phyloP scores from a whole-genome alignment of 192 early-diverging fungal species.

The Chytriomyces sp. region DNA sequence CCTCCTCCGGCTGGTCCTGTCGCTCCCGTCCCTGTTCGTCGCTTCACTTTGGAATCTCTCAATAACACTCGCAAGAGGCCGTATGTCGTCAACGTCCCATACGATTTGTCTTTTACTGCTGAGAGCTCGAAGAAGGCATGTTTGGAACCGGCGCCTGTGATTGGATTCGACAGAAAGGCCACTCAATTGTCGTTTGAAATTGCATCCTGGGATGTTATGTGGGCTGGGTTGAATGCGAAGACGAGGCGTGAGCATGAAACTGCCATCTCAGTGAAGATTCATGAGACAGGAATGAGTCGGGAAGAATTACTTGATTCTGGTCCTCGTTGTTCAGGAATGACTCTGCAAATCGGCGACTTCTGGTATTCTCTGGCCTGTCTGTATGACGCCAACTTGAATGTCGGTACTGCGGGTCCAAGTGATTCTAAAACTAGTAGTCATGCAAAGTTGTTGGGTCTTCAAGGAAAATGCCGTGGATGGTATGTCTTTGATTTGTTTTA shows the following conservation, averaged over 20 bases:
- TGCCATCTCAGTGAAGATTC: background rate
- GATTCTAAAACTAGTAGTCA: background rate
- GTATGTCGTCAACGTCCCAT: background rate
- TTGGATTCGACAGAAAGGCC: background rate
- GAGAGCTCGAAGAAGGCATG: background rate
- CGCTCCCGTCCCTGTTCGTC: background rate
- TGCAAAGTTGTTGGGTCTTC: background rate
- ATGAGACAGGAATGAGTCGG: background rate
- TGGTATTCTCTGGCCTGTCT: slow-evolving; percentile 10
- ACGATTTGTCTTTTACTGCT: background rate
- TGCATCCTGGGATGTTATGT: background rate
- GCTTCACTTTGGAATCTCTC: background rate
- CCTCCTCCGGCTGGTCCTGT: background rate
- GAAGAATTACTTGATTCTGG: too few relatives aligned
- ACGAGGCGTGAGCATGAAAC: background rate
- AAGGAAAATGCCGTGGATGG: slow-evolving; percentile 4
- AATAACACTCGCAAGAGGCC: background rate
- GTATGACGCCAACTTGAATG: background rate
- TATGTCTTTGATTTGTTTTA: background rate
- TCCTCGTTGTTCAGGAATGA: background rate
- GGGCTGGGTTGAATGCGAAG: background rate
- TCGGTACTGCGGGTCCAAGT: background rate
- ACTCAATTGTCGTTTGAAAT: background rate
- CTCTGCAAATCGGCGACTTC: background rate
- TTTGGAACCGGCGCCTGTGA: background rate